Base-by-base conservation (phyloP, 2,329 filamentous ascomycete species). In the Chrysoporthe puriensis region DNA sequence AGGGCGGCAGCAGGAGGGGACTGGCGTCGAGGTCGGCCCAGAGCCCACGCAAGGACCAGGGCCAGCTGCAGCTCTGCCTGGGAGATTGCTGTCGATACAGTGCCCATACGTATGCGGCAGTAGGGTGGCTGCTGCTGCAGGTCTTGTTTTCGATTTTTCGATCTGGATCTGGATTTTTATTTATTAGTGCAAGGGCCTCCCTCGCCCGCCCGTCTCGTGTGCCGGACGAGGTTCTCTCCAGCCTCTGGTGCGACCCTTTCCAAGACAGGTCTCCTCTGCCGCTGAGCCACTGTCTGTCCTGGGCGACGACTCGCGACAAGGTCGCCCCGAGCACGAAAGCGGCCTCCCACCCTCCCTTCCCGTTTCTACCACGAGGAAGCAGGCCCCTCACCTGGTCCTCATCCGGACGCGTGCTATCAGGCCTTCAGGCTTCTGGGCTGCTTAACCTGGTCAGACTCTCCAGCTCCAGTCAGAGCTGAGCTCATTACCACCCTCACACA, bases 1-100 rank as follows among this genome's bases (percentile, higher is more conserved):
- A 54, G 50, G 50, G 50, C 50, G 50, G 50, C 50, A 54, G 50
- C 50, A 54, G 21, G 21, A 34, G 54, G 21, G 21, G 26, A 32
- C 9, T 34, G 50, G 50, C 26, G 50, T 54, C 50, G 8, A 40
- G 32, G 50, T 3, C 32, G 21, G 6, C 21, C 11, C 11, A 32
- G 50, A 32, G 50, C 21, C 32, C 26, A 54, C 21, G 50, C 50
- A 54, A 6, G 50, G 50, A 16, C 16, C 11, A 54, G 11, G 50
- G 21, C 50, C 50, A 54, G 32, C 21, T 34, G 50, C 50, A 54
- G 50, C 50, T 14, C 4, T 54, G 26, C 50, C 32, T 4, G 50
- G 50, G 50, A 54, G 50, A 54, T 54, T 54, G 11, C 50, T 32
- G 6, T 54, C 50, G 54, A n/a, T 57, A 57, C 54, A 57, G 54